phyloP scores from a whole-genome alignment of 345 rosid genomes.

The Acer negundo region DNA sequence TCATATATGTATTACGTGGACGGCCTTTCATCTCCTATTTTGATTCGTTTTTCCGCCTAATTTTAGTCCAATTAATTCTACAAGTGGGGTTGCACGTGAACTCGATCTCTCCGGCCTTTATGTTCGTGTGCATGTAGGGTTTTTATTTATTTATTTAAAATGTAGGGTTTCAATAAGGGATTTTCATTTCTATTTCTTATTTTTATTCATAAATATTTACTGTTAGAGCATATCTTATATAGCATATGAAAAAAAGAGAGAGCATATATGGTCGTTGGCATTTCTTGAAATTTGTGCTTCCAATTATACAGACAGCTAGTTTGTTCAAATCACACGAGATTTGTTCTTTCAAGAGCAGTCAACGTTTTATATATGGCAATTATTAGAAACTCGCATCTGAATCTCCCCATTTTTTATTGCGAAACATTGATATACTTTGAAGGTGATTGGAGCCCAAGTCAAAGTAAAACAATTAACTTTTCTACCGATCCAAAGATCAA shows the following conservation, averaged over 20 bases:
- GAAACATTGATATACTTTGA: neutral
- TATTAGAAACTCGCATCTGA: neutral
- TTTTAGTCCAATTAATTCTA: neutral
- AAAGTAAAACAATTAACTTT: neutral
- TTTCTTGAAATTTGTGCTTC: neutral
- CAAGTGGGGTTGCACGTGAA: conserved; percentile 9
- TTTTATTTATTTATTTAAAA: too few relatives aligned
- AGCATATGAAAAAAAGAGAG: too few relatives aligned
- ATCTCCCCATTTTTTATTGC: neutral
- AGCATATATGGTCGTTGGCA: too few relatives aligned
- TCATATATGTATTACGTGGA: neutral
- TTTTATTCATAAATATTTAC: too few relatives aligned
- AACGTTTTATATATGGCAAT: too few relatives aligned
- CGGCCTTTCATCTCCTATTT: neutral
- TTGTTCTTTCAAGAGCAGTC: neutral
- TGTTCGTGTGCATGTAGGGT: too few relatives aligned
- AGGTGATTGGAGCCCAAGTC: neutral
- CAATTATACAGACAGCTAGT: too few relatives aligned
- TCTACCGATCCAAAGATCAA: neutral
- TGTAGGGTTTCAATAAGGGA: too few relatives aligned
- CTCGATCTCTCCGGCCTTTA: neutral
- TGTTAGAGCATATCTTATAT: too few relatives aligned
- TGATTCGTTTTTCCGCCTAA: neutral
- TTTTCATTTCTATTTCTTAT: too few relatives aligned
- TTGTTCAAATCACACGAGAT: too few relatives aligned